Evolutionary conservation across 139 green algal genomes (phyloP), one percentile per base, ranked within the genome.

Genomic region (Tetratostichococcus sp.): DNA sequence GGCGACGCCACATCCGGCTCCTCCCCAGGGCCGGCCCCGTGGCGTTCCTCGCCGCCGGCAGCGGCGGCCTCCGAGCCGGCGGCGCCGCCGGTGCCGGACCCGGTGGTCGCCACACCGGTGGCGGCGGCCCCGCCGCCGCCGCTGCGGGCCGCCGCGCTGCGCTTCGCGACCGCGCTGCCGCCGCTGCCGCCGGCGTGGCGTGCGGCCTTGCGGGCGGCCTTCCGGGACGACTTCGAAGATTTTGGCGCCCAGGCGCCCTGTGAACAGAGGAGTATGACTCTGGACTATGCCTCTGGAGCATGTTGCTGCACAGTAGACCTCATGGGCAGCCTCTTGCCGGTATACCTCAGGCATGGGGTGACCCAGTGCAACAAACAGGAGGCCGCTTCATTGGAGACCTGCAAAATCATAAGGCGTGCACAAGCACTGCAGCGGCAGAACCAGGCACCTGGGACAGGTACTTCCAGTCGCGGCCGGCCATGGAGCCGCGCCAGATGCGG

Each of bases 401-500:
- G n/a, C n/a, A n/a, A n/a, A n/a, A n/a, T n/a, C n/a, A n/a, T n/a
- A n/a, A n/a, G n/a, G n/a, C n/a, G n/a, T n/a, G n/a, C n/a, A n/a
- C n/a, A n/a, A n/a, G n/a, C n/a, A n/a, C n/a, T n/a, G n/a, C n/a
- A n/a, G n/a, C n/a, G n/a, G n/a, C n/a, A n/a, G n/a, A n/a, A n/a
- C n/a, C n/a, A 50, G 8, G 11, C 39, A 50, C 39, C 39, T 75
- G 62, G 43, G 26, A 30, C 43, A 67, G 42, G 74, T 80, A 79
- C 22, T 67, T 66, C 78, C 78, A 82, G 67, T 72, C 70, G 4
- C 30, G 43, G 5, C 23, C 58, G 28, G 67, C 68, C 68, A 82
- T 72, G 26, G 68, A 43, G 33, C 78, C 78, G 6, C 78, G 67
- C 78, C 78, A 82, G 35, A 79, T 76, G 31, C 78, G 67, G 68